Base-by-base conservation (phyloP, 257 asterid species). In the Ballota nigra region DNA sequence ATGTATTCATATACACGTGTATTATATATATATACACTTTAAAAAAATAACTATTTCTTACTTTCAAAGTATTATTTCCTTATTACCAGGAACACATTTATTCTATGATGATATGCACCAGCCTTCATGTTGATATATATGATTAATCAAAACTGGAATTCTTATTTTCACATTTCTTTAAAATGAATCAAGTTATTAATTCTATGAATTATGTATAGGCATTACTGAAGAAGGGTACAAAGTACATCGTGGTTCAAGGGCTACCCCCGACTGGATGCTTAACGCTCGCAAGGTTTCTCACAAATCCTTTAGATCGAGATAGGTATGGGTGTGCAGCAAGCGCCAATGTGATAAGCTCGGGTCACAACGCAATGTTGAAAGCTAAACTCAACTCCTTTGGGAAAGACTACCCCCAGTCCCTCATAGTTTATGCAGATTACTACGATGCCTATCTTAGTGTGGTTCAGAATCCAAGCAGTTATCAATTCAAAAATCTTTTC, bases 221-320 rank as follows among this genome's bases (percentile, higher is more conserved):
- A 43, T 43, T 43, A 8, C 19, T 43, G 62, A 76, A 70, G 5
- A 89, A 84, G 63, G 98, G 98, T 0, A 91, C 96, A 13, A 91
- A 86, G 56, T 84, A 91, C 20, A 61, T 93, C 0, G 89, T 93
- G 0, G 95, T 93, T 1, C 87, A 93, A 74, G 98, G 98, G 29
- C 86, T 93, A 5, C 95, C 98, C 0, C 84, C 98, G 16, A 86
- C 94, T 18, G 98, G 98, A 3, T 93, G 98, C 84, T 83, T 89
- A 2, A 83, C 97, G 0, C 56, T 91, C 10, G 68, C 96, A 12
- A 71, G 87, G 87, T 64, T 61, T 24, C 78, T 93, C 1, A 82
- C 96, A 5, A 85, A 87, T 0, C 41, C 78, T 0, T 70, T 75
- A 12, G 96, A 89, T 63, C 65, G 97, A 55, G 98, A 91, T 60